These are phyloP conservation scores for Pseudocercospora crystallina DNA, from an alignment of 2,329 filamentous ascomycete genomes.

Conservation along the genomic window DNA sequence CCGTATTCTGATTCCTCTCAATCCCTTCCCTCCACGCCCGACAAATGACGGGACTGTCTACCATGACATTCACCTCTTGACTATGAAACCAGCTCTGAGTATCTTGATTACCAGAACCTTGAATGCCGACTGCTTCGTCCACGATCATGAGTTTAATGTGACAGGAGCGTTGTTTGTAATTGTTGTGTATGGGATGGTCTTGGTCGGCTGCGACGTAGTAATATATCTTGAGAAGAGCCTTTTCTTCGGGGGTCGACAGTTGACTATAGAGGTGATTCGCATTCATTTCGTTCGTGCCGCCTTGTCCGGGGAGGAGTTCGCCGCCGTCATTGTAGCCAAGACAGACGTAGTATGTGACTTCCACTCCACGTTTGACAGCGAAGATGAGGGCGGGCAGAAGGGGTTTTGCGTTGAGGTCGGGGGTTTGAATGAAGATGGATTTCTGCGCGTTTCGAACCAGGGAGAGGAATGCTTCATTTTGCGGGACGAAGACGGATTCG, in stretches of 20 bases:
- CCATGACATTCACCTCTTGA: slow-evolving; percentile 74
- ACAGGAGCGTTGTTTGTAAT: slow-evolving; percentile 65
- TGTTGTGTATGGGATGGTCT: slow-evolving; percentile 64
- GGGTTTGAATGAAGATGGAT: slow-evolving; percentile 74
- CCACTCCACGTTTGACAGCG: slow-evolving; percentile 66
- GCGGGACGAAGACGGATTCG: slow-evolving; percentile 62
- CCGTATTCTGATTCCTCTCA: slow-evolving; percentile 65
- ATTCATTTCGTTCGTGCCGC: slow-evolving; percentile 73
- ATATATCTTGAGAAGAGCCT: slow-evolving; percentile 51
- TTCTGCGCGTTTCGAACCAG: slow-evolving; percentile 63
- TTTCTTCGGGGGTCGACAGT: slow-evolving; percentile 47
- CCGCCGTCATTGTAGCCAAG: slow-evolving; percentile 78
- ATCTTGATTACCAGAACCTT: slow-evolving; percentile 77
- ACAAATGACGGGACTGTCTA: slow-evolving; percentile 65
- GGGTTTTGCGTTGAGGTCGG: slow-evolving; percentile 71
- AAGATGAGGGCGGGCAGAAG: slow-evolving; percentile 63
- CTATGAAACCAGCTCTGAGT: slow-evolving; percentile 78
- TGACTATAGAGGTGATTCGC: slow-evolving; percentile 59
- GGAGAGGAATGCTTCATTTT: slow-evolving; percentile 74
- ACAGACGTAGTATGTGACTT: slow-evolving; percentile 70
- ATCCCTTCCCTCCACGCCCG: slow-evolving; percentile 28
- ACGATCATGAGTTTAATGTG: slow-evolving; percentile 78
- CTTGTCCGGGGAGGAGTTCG: slow-evolving; percentile 72
- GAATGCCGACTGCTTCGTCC: slow-evolving; percentile 66
- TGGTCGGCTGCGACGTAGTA: slow-evolving; percentile 77